Percentiles rank a stretch among this genome's conserved stretches.
phyloP scores from a whole-genome alignment of 176 grass and related monocot species.

The barley (Hordeum vulgare) region MorexV3_pseudomolecules_assembly NC_058520.1:528071786-528072285 shows the following conservation, averaged over 20 bases:
- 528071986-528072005: not conserved
- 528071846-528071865: no score
- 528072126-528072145: not conserved
- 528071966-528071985: no score
- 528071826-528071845: not conserved
- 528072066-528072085: slow-evolving; percentile 30
- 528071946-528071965: no score
- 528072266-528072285: slow-evolving; percentile 38
- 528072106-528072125: not conserved
- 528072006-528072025: slow-evolving; percentile 5
- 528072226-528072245: not conserved
- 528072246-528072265: not conserved
- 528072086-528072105: slow-evolving; percentile 7
- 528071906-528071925: not conserved
- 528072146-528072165: slow-evolving; percentile 8
- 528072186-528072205: slow-evolving; percentile 20
- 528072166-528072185: slow-evolving; percentile 22
- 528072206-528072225: not conserved
- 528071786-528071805: no score
- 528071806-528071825: slow-evolving; percentile 1
- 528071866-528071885: not conserved
- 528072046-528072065: slow-evolving; percentile 30
- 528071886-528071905: slow-evolving; percentile 34
- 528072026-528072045: slow-evolving; percentile 15
- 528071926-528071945: not conserved